Evolutionary conservation across 1,139 yeast genomes (phyloP), one percentile per base, ranked within the genome.

Genomic region (Candida sp.): DNA sequence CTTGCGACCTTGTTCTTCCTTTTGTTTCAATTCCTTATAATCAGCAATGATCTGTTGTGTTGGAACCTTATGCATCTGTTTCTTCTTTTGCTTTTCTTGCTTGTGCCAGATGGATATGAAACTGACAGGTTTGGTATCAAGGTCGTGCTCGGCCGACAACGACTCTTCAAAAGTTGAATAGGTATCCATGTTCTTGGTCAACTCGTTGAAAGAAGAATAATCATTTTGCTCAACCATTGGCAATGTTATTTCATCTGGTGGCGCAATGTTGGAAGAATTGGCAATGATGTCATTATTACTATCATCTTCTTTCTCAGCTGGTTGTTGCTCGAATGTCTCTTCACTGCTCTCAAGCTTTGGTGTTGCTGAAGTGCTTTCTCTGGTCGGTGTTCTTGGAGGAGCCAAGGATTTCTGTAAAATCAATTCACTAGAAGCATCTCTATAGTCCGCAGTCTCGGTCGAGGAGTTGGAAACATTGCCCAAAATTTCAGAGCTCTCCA

Each of bases 41-140:
- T 50, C 48, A 26, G 55, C 50, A 30, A 50, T 47, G 3, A 54
- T 40, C 33, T 54, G 52, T 32, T 45, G 43, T 0, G 55, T 54
- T 27, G 54, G 55, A 12, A 54, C 54, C 37, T 49, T 51, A 32
- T 53, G 55, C 40, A 48, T 53, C 11, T 62, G 57, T 7, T 53
- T 56, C 46, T 56, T 60, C 50, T 60, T 60, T 42, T 61, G 57
- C 45, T 58, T 58, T 50, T 67, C 70, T 58, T 77, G 82, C 2
- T 72, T 66, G 51, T 71, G 81, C 82, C 82, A 77, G 33, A 77
- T 77, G 1, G 78, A 68, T 26, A 76, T 61, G 55, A 71, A 77
- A 53, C 65, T 60, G 9, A 40, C 44, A 2, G 73, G 63, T 32
- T 61, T 60, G 37, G 62, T 66, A 25, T 70, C 76, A 11, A 56